Evolutionary conservation across 495 filamentous ascomycete species (phyloP), one percentile per base, ranked within the genome.

Genomic region (Hyaloscypha variabilis): DNA sequence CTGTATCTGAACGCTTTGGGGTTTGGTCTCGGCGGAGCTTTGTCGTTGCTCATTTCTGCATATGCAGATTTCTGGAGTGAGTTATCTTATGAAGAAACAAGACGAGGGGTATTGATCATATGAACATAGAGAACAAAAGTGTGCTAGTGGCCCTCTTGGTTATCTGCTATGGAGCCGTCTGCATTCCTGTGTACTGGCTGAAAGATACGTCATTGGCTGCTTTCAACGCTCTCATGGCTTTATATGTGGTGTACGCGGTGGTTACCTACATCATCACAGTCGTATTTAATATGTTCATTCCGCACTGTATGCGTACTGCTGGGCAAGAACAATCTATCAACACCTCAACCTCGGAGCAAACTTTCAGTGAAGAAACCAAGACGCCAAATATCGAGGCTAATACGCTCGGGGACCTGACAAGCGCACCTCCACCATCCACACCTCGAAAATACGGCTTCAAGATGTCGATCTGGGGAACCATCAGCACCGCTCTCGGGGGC

Each of bases 31-130:
- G 26, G 56, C 21, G 56, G 56, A 13, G 8, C 31, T 39, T 39
- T 6, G 5, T 4, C 56, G 14, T 3, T 59, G 56, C 11, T 39
- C 10, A 59, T 59, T 17, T 34, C 56, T 59, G 56, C 56, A 57
- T 59, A 59, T 59, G 30, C 28, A n/a, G 56, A 59, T 23, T 59
- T 59, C 23, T 59, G 30, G 56, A 59, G 56, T 59, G 23, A 59
- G 56, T 59, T 34, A 23, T 23, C n/a, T 19, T 30, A 26, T 26
- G 25, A 10, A 24, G 25, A n/a, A 57, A 19, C 19, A 28, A 30
- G 51, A 54, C 11, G 51, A 25, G 23, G 23, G 51, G 11, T 25
- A 54, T 23, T 24, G 24, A 54, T 24, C 8, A 14, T 54, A 23
- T 54, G 51, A 14, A 30, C 24, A 11, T 34, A 59, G 56, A 59